These are phyloP conservation scores for Metschnikowia bowlesiae DNA, from an alignment of 805 yeast species.

Conservation along the genomic window DNA sequence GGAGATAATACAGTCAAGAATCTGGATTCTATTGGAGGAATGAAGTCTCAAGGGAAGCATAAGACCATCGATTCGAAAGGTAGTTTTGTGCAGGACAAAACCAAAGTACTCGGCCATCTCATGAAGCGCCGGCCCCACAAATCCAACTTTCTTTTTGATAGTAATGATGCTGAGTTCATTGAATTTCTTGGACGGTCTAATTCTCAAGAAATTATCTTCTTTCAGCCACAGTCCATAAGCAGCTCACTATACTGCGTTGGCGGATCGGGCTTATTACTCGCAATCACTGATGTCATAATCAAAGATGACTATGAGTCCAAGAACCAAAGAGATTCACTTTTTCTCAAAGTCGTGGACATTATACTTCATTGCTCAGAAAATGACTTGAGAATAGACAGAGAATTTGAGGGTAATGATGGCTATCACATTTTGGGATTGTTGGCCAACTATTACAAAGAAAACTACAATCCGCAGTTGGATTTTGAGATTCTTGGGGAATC, in stretches of 20 bases:
- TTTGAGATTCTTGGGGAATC: background rate
- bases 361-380: conserved; percentile 42
- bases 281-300: conserved; percentile 42
- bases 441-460: conserved; percentile 42
- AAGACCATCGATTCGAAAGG: background rate
- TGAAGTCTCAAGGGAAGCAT: background rate
- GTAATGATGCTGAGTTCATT: conserved; percentile 10
- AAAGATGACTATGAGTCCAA: conserved; percentile 21
- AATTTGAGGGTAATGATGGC: conserved; percentile 58
- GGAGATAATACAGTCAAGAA: background rate
- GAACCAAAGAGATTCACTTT: conserved; percentile 16
- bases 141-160: conserved; percentile 13
- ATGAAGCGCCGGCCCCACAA: conserved; percentile 3
- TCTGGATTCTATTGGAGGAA: background rate
- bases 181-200: conserved; percentile 7
- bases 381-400: conserved; percentile 50
- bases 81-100: conserved; percentile 4
- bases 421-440: conserved; percentile 55
- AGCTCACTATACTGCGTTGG: conserved; percentile 44
- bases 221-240: conserved; percentile 25
- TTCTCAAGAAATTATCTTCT: conserved; percentile 14
- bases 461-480: conserved; percentile 12
- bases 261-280: conserved; percentile 45
- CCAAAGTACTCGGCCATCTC: conserved; percentile 1
- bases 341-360: conserved; percentile 34